phyloP scores from a whole-genome alignment of 805 yeast species.

The Brettanomyces anomalus region DNA sequence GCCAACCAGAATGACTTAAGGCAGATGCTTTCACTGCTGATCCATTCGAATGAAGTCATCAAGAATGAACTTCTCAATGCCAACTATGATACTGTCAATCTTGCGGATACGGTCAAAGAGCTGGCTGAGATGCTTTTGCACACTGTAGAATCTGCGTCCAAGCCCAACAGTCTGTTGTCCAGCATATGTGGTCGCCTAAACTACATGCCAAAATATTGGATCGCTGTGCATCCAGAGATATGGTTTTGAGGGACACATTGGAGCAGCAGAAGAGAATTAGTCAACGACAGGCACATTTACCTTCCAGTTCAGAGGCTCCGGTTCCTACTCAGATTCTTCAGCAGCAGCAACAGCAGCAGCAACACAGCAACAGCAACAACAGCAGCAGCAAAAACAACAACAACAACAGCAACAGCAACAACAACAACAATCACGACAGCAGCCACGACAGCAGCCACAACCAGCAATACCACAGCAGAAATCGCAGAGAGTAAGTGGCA shows the following conservation, averaged over 20 bases:
- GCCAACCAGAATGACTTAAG: neutral
- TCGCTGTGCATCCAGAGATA: constrained; percentile 25
- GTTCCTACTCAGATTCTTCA: constrained; percentile 4
- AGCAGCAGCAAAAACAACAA: too few relatives aligned
- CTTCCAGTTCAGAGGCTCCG: neutral
- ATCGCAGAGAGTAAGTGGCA: constrained; percentile 1
- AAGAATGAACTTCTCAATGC: constrained; percentile 38
- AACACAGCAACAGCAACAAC: constrained; percentile 11
- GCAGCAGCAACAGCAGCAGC: constrained; percentile 9
- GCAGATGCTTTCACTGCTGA: constrained; percentile 27
- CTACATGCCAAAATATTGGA: constrained; percentile 21
- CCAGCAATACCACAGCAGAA: too few relatives aligned
- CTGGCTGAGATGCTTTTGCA: constrained; percentile 5
- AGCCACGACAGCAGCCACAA: too few relatives aligned
- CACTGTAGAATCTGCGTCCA: neutral
- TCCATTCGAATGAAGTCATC: constrained; percentile 38
- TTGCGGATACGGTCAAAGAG: constrained; percentile 34
- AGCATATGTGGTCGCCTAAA: constrained; percentile 15
- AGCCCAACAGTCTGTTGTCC: neutral
- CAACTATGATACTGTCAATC: constrained; percentile 43
- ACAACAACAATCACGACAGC: too few relatives aligned
- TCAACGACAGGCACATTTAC: neutral
- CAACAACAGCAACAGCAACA: too few relatives aligned
- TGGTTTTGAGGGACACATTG: constrained; percentile 10
- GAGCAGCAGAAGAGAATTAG: neutral